These are phyloP conservation scores for Podila verticillata DNA, from an alignment of 192 early-diverging fungal genomes.

Conservation along the genomic window DNA sequence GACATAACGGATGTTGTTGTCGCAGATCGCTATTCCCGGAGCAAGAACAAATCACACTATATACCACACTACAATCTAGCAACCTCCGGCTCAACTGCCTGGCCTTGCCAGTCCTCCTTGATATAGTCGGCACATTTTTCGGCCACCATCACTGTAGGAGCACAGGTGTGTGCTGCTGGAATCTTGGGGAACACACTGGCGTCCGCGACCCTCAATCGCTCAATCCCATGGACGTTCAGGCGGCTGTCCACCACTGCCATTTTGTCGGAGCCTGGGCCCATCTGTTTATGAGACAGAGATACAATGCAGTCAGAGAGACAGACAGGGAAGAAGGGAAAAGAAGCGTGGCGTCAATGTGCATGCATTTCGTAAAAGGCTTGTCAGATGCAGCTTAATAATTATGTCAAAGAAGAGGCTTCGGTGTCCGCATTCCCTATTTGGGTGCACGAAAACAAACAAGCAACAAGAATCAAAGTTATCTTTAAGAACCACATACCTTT, in stretches of 20 bases:
- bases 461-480: background rate
- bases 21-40: no score
- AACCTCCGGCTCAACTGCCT: background rate
- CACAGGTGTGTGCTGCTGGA: constrained; percentile 28
- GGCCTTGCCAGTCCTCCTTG: constrained; percentile 29
- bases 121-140: constrained; percentile 28
- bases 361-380: no score
- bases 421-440: no score
- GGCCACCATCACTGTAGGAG: constrained; percentile 38
- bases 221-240: constrained; percentile 24
- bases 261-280: constrained; percentile 30
- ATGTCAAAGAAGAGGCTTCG: background rate
- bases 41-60: no score
- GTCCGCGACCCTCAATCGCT: constrained; percentile 35
- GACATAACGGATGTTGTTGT: no score
- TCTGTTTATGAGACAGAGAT: background rate
- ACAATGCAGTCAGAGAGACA: background rate
- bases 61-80: background rate
- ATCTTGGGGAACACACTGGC: constrained; percentile 36
- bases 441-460: background rate
- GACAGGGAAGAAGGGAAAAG: background rate
- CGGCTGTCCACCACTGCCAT: constrained; percentile 29
- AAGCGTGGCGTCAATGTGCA: no score
- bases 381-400: no score
- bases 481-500: background rate